These are phyloP conservation scores for Kockovaella imperatae DNA, from an alignment of 768 basidiomycete genomes.

Conservation along the genomic window DNA sequence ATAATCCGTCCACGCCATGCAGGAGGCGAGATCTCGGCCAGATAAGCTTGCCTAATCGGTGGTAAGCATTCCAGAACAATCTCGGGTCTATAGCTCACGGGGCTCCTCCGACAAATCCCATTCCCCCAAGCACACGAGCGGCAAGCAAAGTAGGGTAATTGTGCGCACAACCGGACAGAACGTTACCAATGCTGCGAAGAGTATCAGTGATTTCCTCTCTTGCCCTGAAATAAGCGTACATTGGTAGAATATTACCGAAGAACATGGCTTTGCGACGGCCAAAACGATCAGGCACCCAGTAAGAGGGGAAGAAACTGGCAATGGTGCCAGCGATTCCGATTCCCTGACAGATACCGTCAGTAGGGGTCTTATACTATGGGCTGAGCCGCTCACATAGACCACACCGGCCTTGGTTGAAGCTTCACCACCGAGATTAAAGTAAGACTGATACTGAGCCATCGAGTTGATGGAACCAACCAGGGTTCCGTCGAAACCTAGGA, in stretches of 20 bases:
- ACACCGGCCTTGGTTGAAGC: conserved; percentile 51
- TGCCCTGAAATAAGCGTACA: too few relatives aligned
- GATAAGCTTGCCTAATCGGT: conserved; percentile 10
- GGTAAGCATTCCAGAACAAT: background rate
- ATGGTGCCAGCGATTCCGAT: conserved; percentile 49
- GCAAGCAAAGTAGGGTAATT: too few relatives aligned
- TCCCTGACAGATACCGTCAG: conserved; percentile 23
- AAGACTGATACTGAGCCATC: conserved; percentile 49
- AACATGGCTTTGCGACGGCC: conserved; percentile 54
- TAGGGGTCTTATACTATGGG: background rate
- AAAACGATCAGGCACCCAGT: conserved; percentile 51
- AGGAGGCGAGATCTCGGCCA: conserved; percentile 50
- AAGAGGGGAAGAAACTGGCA: conserved; percentile 31
- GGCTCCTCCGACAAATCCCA: too few relatives aligned
- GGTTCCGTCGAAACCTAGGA: conserved; percentile 51
- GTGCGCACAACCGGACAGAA: too few relatives aligned
- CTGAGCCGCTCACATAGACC: conserved; percentile 47
- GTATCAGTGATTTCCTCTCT: too few relatives aligned
- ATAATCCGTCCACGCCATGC: conserved; percentile 52
- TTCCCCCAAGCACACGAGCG: too few relatives aligned
- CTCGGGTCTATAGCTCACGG: background rate
- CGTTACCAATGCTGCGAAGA: too few relatives aligned
- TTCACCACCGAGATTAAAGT: conserved; percentile 49
- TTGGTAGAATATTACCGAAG: conserved; percentile 47
- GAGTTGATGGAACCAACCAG: conserved; percentile 54